These are phyloP conservation scores for Cercospora beticola DNA, from an alignment of 2,329 filamentous ascomycete species.

Conservation along the genomic window DNA sequence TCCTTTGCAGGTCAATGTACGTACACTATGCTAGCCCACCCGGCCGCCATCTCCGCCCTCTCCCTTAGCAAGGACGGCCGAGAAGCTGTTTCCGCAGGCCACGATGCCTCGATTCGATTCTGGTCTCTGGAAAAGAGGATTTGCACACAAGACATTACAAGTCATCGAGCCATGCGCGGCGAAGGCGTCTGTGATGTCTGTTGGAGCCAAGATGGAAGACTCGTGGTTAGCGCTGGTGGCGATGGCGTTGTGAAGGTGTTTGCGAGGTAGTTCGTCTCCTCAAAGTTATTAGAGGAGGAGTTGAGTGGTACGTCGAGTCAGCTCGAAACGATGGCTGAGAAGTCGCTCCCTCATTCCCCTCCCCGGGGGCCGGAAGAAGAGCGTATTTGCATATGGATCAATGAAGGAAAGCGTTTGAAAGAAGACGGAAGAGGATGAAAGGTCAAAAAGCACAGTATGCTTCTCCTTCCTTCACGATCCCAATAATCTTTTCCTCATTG, in stretches of 20 bases:
- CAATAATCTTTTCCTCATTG: background rate
- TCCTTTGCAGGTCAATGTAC: slow-evolving; percentile 81
- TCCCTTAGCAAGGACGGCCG: slow-evolving; percentile 89
- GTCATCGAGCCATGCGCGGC: slow-evolving; percentile 88
- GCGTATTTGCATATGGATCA: background rate
- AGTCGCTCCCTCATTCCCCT: background rate
- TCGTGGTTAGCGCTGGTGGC: slow-evolving; percentile 91
- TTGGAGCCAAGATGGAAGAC: slow-evolving; percentile 92
- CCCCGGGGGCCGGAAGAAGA: background rate
- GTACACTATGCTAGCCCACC: slow-evolving; percentile 97
- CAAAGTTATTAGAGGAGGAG: too few species aligned
- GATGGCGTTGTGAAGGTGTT: slow-evolving; percentile 97
- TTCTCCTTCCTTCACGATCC: background rate
- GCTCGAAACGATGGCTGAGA: background rate
- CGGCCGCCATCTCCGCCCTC: slow-evolving; percentile 85
- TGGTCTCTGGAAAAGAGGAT: slow-evolving; percentile 95
- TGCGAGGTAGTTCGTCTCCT: slow-evolving; percentile 32
- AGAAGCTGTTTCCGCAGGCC: slow-evolving; percentile 92
- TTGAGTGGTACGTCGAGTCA: background rate
- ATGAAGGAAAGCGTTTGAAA: background rate
- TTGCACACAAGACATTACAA: slow-evolving; percentile 93
- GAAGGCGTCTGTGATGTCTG: slow-evolving; percentile 93
- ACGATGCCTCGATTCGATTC: slow-evolving; percentile 93
- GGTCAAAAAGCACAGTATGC: background rate
- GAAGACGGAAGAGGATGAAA: background rate